Conservation (phyloP, 305 asterid genomes). For the Petunia hybrid region DNA sequence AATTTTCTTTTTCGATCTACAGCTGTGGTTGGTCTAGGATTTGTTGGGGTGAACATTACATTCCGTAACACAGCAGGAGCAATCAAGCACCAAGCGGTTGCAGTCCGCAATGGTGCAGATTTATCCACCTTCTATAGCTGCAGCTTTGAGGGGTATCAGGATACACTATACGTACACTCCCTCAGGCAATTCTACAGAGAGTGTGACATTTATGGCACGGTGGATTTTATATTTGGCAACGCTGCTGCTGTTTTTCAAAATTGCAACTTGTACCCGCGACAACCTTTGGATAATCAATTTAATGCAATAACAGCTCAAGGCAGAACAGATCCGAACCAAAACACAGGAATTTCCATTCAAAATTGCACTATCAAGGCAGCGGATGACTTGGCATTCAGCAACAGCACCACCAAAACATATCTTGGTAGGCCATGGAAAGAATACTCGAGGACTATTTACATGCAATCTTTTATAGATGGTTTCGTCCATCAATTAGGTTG, state of each 20-base stretch:
- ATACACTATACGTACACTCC: slow-evolving; percentile 72
- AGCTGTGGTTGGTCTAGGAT: slow-evolving; percentile 60
- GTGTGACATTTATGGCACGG: slow-evolving; percentile 71
- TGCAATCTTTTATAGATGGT: slow-evolving; percentile 55
- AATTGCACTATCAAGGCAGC: slow-evolving; percentile 60
- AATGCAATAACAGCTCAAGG: slow-evolving; percentile 81
- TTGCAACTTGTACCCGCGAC: slow-evolving; percentile 64
- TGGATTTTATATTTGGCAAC: slow-evolving; percentile 79
- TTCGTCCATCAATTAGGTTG: slow-evolving; percentile 61
- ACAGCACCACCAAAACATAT: slow-evolving; percentile 41
- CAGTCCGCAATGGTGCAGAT: slow-evolving; percentile 76
- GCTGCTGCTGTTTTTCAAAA: slow-evolving; percentile 63
- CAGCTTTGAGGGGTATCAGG: slow-evolving; percentile 80
- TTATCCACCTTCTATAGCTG: slow-evolving; percentile 64
- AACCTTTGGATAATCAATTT: slow-evolving; percentile 62
- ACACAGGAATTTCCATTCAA: slow-evolving; percentile 70
- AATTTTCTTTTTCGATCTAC: neutral
- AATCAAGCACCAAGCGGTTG: slow-evolving; percentile 73
- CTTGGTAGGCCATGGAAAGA: slow-evolving; percentile 78
- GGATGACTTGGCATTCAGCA: slow-evolving; percentile 48
- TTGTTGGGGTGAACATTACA: slow-evolving; percentile 60
- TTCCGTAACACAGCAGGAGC: slow-evolving; percentile 49
- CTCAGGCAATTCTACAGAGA: slow-evolving; percentile 64
- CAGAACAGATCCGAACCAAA: slow-evolving; percentile 64
- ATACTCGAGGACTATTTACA: slow-evolving; percentile 62